phyloP scores from a whole-genome alignment of 208 protist species.

The Leishmania major region DNA sequence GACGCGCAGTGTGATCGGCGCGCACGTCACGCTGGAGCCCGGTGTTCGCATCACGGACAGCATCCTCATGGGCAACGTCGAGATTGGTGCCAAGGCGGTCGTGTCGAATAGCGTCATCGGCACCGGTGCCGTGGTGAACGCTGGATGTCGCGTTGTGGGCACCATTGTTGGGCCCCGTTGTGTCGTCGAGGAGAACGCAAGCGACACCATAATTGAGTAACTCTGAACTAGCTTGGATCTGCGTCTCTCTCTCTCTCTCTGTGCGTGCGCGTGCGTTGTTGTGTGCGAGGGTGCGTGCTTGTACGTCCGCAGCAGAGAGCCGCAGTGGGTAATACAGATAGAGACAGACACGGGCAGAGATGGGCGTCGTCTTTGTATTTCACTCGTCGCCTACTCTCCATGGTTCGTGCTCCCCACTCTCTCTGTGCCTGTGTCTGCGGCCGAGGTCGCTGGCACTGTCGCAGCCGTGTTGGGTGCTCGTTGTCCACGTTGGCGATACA shows the following conservation, averaged over 20 bases:
- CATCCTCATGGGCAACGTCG: conserved; percentile 71
- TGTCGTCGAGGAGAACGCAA: conserved; percentile 56
- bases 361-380: not conserved
- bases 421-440: not conserved
- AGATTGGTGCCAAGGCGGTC: conserved; percentile 59
- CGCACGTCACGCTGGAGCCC: conserved; percentile 60
- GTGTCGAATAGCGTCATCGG: conserved; percentile 65
- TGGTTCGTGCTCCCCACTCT: not conserved
- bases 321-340: not conserved
- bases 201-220: conserved; percentile 48
- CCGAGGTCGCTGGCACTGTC: not conserved
- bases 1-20: conserved; percentile 78
- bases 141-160: conserved; percentile 36
- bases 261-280: not conserved
- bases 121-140: conserved; percentile 54
- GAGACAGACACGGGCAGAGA: not conserved
- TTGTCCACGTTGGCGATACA: not conserved
- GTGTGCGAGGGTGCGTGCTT: not conserved
- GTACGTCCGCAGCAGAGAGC: not conserved
- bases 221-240: not conserved
- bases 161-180: conserved; percentile 65
- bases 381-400: not conserved
- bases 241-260: no score
- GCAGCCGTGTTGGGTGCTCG: not conserved
- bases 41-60: conserved; percentile 72